phyloP scores from a whole-genome alignment of 2,329 filamentous ascomycete genomes.

The Zalaria obscura region DNA sequence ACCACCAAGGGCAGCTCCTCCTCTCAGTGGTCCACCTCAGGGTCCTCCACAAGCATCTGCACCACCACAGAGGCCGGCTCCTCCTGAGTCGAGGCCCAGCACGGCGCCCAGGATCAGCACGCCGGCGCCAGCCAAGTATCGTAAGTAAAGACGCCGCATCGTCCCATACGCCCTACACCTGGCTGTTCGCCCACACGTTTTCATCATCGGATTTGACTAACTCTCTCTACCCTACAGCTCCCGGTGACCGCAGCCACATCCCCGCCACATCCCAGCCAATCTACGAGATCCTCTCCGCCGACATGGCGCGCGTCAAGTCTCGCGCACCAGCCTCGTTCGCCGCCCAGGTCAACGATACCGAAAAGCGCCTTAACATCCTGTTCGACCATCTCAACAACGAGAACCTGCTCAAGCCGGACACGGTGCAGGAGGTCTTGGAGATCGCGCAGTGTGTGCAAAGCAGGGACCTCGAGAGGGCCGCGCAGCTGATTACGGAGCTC shows the following conservation, averaged over 20 bases:
- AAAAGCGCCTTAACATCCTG: slow-evolving; percentile 82
- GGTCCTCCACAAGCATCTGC: slow-evolving; percentile 33
- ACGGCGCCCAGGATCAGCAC: slow-evolving; percentile 34
- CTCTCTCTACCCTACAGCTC: slow-evolving; percentile 10
- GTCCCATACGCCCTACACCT: background rate
- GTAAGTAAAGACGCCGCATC: slow-evolving; percentile 30
- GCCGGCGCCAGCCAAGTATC: slow-evolving; percentile 51
- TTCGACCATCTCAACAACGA: slow-evolving; percentile 97
- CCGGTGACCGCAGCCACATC: slow-evolving; percentile 80
- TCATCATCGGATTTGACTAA: slow-evolving; percentile 10
- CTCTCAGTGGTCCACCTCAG: slow-evolving; percentile 25
- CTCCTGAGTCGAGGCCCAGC: slow-evolving; percentile 26
- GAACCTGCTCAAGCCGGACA: slow-evolving; percentile 72
- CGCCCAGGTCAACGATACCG: slow-evolving; percentile 80
- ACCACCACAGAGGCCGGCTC: slow-evolving; percentile 21
- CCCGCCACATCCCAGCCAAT: slow-evolving; percentile 61
- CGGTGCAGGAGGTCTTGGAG: slow-evolving; percentile 50
- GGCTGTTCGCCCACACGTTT: too few relatives aligned
- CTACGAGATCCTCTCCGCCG: slow-evolving; percentile 64
- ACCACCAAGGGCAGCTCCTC: slow-evolving; percentile 14
- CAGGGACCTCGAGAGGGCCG: slow-evolving; percentile 31
- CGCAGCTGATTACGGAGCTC: slow-evolving; percentile 28
- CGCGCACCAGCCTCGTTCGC: slow-evolving; percentile 79
- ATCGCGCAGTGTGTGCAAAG: slow-evolving; percentile 29
- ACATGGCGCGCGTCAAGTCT: slow-evolving; percentile 78